Conservation (phyloP, 257 asterid species). For the Oldenlandia corymbosa region DNA sequence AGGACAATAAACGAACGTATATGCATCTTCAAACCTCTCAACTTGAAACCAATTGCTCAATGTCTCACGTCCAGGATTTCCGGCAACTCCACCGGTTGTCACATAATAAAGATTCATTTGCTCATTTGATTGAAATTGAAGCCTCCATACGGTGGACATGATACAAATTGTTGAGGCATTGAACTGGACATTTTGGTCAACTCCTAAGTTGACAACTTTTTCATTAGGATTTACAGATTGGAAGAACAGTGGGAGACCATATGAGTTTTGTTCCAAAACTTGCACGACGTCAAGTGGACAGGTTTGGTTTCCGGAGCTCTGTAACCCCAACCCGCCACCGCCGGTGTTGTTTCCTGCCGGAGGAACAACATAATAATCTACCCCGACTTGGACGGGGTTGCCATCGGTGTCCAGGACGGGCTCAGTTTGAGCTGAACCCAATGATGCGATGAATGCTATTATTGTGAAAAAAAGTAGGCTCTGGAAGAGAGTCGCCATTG, state of each 20-base stretch:
- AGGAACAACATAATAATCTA: conserved; percentile 44
- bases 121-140: not conserved
- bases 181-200: conserved; percentile 45
- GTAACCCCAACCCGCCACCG: conserved; percentile 62
- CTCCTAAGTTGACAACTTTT: conserved; percentile 32
- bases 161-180: conserved; percentile 6
- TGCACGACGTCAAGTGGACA: conserved; percentile 57
- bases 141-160: conserved; percentile 11
- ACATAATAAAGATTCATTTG: too few relatives aligned
- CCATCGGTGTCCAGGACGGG: conserved; percentile 41
- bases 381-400: conserved; percentile 24
- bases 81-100: conserved; percentile 13
- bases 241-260: conserved; percentile 46
- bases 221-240: conserved; percentile 29
- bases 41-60: conserved; percentile 12
- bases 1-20: conserved; percentile 12
- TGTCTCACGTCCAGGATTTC: conserved; percentile 10
- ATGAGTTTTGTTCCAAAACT: conserved; percentile 23
- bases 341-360: conserved; percentile 34
- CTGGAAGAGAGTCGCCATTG: conserved; percentile 5
- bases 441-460: conserved; percentile 8
- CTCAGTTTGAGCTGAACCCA: conserved; percentile 22
- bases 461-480: conserved; percentile 15
- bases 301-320: conserved; percentile 18
- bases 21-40: conserved; percentile 1